Percentiles rank a stretch among this genome's conserved stretches.
Evolutionary conservation across 768 basidiomycete genomes (phyloP).

Genomic region (Mrakia frigida): DNA sequence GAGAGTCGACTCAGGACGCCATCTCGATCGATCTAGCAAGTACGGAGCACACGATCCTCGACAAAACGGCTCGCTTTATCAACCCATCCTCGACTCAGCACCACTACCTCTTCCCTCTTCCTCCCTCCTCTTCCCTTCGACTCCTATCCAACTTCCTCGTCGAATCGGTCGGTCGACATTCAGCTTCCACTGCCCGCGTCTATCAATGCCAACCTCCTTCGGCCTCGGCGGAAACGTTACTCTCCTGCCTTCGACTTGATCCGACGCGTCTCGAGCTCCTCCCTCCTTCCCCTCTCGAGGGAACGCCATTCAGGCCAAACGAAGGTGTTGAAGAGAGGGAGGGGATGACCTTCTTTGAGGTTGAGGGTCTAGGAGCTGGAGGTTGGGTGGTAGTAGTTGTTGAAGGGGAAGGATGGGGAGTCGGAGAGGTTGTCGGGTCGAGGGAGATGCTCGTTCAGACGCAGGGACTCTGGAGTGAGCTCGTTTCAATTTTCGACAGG

Average conservation of each 20-base stretch:
- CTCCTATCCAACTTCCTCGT: conserved; percentile 1
- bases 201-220: conserved; percentile 4
- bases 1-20: conserved; percentile 26
- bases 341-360: conserved; percentile 11
- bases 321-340: conserved; percentile 22
- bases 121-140: neutral
- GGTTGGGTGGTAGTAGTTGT: conserved; percentile 1
- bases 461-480: neutral
- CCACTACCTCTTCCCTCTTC: conserved; percentile 10
- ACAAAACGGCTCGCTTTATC: neutral
- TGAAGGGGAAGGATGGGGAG: conserved; percentile 15
- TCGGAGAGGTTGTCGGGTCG: neutral
- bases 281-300: conserved; percentile 12
- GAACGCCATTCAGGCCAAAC: neutral
- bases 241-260: neutral
- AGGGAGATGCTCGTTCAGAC: neutral
- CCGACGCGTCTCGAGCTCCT: neutral
- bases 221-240: neutral
- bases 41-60: conserved; percentile 46
- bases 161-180: neutral
- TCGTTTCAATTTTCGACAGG: neutral
- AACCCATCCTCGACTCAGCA: neutral
- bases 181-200: neutral
- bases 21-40: conserved; percentile 45
- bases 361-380: neutral